phyloP scores from a whole-genome alignment of 306 rosid species.

The Elaeagnus macrophylla region DNA sequence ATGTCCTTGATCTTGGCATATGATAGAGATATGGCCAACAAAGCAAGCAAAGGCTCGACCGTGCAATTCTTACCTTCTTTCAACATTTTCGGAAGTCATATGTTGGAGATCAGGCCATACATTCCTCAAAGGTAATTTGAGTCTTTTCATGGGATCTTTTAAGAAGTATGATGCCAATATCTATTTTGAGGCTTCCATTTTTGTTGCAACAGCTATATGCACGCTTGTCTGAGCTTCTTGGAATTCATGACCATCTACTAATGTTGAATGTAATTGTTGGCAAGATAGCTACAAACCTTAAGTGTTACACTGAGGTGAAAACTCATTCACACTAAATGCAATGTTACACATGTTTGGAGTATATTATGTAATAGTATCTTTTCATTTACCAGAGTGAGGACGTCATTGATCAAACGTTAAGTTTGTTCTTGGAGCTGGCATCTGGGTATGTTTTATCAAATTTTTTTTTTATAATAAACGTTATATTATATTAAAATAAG shows the following conservation, averaged over 20 bases:
- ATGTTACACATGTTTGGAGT: slow-evolving; percentile 3
- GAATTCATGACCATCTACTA: slow-evolving; percentile 71
- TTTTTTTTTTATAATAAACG: too few species aligned
- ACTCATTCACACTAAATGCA: neutral
- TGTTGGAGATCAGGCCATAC: slow-evolving; percentile 98
- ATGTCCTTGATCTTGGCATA: slow-evolving; percentile 17
- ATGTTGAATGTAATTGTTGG: slow-evolving; percentile 70
- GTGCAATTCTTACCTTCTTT: slow-evolving; percentile 93
- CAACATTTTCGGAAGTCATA: slow-evolving; percentile 93
- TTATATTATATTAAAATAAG: too few species aligned
- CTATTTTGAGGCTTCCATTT: slow-evolving; percentile 21
- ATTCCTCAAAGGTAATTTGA: slow-evolving; percentile 85
- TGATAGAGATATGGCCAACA: slow-evolving; percentile 78
- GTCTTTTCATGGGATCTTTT: slow-evolving; percentile 6
- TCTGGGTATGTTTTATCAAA: slow-evolving; percentile 64
- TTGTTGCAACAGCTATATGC: slow-evolving; percentile 82
- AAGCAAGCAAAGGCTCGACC: slow-evolving; percentile 96
- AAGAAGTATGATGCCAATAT: slow-evolving; percentile 18
- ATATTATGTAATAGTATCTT: slow-evolving; percentile 16
- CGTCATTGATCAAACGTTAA: slow-evolving; percentile 90
- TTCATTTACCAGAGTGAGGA: slow-evolving; percentile 63
- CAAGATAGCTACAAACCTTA: slow-evolving; percentile 82
- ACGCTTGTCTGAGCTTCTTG: slow-evolving; percentile 78
- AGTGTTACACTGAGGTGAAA: slow-evolving; percentile 72
- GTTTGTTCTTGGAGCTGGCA: slow-evolving; percentile 95